A percentile compares a stretch with the other conserved stretches of the same genome.
Evolutionary conservation across 1,284 basidiomycete species (phyloP).

Genomic region (Anthracocystis walkeri): DNA sequence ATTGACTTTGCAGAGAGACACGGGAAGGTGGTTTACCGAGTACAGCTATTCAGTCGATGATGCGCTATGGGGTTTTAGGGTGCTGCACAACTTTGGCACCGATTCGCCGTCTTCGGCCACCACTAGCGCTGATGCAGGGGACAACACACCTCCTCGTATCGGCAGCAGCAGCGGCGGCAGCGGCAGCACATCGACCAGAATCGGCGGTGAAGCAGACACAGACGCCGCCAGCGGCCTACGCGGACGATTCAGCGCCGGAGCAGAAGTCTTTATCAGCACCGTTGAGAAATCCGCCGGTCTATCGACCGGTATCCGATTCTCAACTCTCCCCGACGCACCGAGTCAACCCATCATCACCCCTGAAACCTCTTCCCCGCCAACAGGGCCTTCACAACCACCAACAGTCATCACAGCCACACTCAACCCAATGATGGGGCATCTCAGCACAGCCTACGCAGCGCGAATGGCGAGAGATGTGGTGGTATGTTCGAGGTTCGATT

Average conservation of each 20-base stretch:
- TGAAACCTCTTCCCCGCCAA: constrained; percentile 1
- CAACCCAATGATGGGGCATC: constrained; percentile 95
- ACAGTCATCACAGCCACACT: constrained; percentile 93
- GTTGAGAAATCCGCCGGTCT: constrained; percentile 94
- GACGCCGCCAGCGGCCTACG: constrained; percentile 78
- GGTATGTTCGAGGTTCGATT: constrained; percentile 89
- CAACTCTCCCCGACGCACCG: constrained; percentile 81
- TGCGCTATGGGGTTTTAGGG: constrained; percentile 86
- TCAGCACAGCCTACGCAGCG: constrained; percentile 90
- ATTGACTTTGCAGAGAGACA: constrained; percentile 89
- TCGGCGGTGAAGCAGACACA: constrained; percentile 71
- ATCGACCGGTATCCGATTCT: constrained; percentile 91
- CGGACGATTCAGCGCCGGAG: constrained; percentile 89
- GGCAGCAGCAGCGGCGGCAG: neutral
- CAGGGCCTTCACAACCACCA: constrained; percentile 75
- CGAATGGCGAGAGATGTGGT: constrained; percentile 87
- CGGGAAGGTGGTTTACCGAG: constrained; percentile 91
- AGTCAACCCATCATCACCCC: constrained; percentile 8
- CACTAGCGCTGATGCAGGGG: neutral
- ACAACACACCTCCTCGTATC: neutral
- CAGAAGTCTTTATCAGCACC: constrained; percentile 91
- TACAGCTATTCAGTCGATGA: constrained; percentile 95
- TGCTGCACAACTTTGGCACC: constrained; percentile 88
- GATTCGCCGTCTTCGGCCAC: neutral
- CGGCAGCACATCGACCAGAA: neutral